Evolutionary conservation across 2,329 filamentous ascomycete species (phyloP).

Genomic region (Botryotinia calthae): DNA sequence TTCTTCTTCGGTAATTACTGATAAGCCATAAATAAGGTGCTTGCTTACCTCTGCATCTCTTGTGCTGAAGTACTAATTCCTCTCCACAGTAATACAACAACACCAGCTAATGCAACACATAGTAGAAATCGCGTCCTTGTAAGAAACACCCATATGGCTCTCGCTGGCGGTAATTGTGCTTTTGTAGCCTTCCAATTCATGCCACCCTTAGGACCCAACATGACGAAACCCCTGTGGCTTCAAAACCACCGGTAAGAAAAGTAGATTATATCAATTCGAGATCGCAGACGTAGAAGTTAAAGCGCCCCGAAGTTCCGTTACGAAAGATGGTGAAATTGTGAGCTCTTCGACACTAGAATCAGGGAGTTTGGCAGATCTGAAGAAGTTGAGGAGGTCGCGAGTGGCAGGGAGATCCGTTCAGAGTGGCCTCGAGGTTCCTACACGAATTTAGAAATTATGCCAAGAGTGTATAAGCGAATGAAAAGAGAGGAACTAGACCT

Average conservation of each 20-base stretch:
- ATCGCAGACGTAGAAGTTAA: constrained; percentile 9
- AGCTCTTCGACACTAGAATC: constrained; percentile 24
- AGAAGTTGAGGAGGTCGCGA: constrained; percentile 15
- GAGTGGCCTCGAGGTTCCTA: constrained; percentile 16
- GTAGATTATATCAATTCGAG: constrained; percentile 33
- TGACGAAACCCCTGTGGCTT: constrained; percentile 49
- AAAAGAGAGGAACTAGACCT: constrained; percentile 15
- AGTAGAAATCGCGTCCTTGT: constrained; percentile 77
- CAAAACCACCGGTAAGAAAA: constrained; percentile 42
- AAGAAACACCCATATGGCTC: constrained; percentile 67
- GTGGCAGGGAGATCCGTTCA: constrained; percentile 19
- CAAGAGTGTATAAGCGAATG: constrained; percentile 20
- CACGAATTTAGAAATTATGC: constrained; percentile 25
- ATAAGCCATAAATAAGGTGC: constrained; percentile 15
- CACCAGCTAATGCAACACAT: constrained; percentile 65
- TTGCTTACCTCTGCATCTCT: constrained; percentile 79
- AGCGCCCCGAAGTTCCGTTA: neutral
- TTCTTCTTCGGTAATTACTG: neutral
- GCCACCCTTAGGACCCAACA: constrained; percentile 89
- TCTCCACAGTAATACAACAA: constrained; percentile 83
- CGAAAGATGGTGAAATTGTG: constrained; percentile 13
- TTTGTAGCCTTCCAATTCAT: constrained; percentile 90
- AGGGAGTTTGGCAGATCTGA: constrained; percentile 23
- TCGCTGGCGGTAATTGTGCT: constrained; percentile 72
- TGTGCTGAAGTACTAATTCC: constrained; percentile 75